A percentile compares a stretch with the other conserved stretches of the same genome.
phyloP scores from a whole-genome alignment of 2,329 filamentous ascomycete species.

The Atkinsonella hypoxylon region DNA sequence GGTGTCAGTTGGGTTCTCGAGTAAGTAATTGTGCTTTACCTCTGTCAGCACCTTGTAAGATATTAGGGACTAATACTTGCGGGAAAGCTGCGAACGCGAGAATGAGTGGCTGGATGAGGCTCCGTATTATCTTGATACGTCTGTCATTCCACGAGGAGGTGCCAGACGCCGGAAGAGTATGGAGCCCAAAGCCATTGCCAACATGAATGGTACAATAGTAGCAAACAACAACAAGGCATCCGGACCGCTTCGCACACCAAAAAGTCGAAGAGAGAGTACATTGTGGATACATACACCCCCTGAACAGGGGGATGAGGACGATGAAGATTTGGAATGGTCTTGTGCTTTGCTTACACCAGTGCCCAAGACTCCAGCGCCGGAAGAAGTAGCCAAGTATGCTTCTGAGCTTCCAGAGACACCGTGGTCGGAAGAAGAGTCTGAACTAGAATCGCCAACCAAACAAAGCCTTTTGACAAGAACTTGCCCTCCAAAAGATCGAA shows the following conservation, averaged over 20 bases:
- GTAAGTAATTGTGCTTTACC: constrained; percentile 50
- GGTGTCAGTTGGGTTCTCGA: constrained; percentile 83
- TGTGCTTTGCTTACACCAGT: constrained; percentile 39
- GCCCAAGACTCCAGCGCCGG: constrained; percentile 46
- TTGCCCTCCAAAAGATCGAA: constrained; percentile 39
- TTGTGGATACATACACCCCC: constrained; percentile 44
- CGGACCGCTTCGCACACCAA: constrained; percentile 33
- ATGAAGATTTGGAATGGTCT: constrained; percentile 29
- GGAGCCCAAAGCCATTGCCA: constrained; percentile 60
- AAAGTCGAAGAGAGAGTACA: constrained; percentile 40
- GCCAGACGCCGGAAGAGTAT: constrained; percentile 67
- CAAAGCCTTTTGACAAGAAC: constrained; percentile 36
- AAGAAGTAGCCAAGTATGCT: constrained; percentile 39
- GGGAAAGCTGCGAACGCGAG: constrained; percentile 53
- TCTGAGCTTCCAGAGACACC: constrained; percentile 38
- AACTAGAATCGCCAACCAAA: constrained; percentile 21
- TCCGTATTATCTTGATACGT: constrained; percentile 56
- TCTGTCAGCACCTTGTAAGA: constrained; percentile 9
- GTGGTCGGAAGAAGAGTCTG: constrained; percentile 21
- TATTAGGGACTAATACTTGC: constrained; percentile 17
- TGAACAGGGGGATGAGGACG: constrained; percentile 26
- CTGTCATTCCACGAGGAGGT: constrained; percentile 55
- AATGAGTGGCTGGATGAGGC: constrained; percentile 66
- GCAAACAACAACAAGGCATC: constrained; percentile 25
- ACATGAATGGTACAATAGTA: constrained; percentile 54